Evolutionary conservation across 257 asterid genomes (phyloP).

Genomic region (Forsythia viridissima): DNA sequence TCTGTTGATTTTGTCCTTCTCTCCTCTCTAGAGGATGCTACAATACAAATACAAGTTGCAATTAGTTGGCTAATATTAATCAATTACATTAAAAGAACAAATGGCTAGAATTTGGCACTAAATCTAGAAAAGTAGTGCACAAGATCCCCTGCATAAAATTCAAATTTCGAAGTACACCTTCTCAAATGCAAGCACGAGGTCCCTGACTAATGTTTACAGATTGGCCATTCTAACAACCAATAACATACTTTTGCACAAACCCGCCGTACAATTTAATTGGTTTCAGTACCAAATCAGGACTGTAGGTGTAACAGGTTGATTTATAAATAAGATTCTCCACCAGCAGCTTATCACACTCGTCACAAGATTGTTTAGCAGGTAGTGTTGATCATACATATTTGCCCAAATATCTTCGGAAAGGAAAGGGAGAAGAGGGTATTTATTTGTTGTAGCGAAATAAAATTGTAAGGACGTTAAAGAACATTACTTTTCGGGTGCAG

Average conservation of each 20-base stretch:
- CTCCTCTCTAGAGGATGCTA: background rate
- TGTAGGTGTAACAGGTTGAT: background rate
- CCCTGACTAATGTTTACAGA: background rate
- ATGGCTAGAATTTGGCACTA: background rate
- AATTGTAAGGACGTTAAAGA: conserved; percentile 13
- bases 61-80: background rate
- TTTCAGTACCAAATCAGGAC: background rate
- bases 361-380: background rate
- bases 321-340: background rate
- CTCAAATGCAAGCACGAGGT: background rate
- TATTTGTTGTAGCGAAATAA: conserved; percentile 13
- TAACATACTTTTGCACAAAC: background rate
- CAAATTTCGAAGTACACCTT: background rate
- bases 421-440: conserved; percentile 7
- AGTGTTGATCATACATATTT: background rate
- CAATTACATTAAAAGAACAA: background rate
- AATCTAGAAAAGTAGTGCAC: background rate
- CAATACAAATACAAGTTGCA: conserved; percentile 1
- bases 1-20: background rate
- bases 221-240: background rate
- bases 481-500: conserved; percentile 94
- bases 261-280: background rate
- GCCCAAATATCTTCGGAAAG: conserved; percentile 1
- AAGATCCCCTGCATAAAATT: background rate
- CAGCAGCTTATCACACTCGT: conserved; percentile 10